Conservation (phyloP, 169 alveolate genomes). For the Plasmodium vivax region DNA sequence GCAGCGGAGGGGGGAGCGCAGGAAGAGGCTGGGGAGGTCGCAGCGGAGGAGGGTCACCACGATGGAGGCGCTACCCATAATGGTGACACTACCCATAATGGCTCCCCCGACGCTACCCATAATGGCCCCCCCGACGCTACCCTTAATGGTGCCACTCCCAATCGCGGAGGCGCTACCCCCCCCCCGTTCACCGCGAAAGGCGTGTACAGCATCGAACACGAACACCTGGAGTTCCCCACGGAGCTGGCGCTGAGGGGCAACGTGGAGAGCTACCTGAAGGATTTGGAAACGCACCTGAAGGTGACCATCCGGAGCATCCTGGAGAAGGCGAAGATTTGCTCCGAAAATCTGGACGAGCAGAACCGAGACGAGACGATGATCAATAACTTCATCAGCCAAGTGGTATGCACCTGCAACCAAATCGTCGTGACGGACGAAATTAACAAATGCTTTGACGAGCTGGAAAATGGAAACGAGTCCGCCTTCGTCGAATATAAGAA, state of each 20-base stretch:
- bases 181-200: slow-evolving; percentile 42
- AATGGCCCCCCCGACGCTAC: too few relatives aligned
- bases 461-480: slow-evolving; percentile 95
- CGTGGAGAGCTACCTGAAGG: slow-evolving; percentile 63
- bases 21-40: background rate
- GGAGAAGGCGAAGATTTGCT: slow-evolving; percentile 47
- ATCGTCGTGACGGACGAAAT: slow-evolving; percentile 97
- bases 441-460: slow-evolving; percentile 93
- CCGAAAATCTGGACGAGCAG: slow-evolving; percentile 61
- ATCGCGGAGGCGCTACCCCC: background rate
- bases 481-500: slow-evolving; percentile 96
- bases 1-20: background rate
- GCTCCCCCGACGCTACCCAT: too few relatives aligned
- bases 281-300: slow-evolving; percentile 65
- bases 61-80: background rate
- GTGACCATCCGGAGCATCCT: slow-evolving; percentile 87
- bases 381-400: slow-evolving; percentile 94
- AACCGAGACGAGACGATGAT: slow-evolving; percentile 91
- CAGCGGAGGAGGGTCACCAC: background rate
- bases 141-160: background rate
- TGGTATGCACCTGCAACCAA: slow-evolving; percentile 93
- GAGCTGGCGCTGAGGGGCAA: slow-evolving; percentile 46
- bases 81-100: too few relatives aligned
- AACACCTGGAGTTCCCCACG: slow-evolving; percentile 26
- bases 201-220: slow-evolving; percentile 68